Percentiles rank a stretch among this genome's conserved stretches.
Conservation (phyloP, 257 asterid genomes). For the Osmanthus fragrans region DNA sequence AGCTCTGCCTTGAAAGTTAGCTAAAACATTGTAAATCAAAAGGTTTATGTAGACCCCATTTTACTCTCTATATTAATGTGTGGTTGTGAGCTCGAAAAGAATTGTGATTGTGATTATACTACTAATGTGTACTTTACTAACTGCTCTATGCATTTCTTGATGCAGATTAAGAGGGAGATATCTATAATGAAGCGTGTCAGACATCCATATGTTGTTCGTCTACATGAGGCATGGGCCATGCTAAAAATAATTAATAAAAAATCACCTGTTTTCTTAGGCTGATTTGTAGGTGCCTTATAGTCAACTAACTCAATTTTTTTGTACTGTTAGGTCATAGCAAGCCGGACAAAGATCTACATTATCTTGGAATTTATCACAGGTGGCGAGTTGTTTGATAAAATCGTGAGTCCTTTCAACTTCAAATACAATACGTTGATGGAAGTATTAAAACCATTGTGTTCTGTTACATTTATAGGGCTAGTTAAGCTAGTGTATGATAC, state of each 20-base stretch:
- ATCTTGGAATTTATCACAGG: conserved; percentile 96
- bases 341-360: conserved; percentile 95
- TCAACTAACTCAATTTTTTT: conserved; percentile 17
- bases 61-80: not conserved
- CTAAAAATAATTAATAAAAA: not conserved
- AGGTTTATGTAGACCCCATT: not conserved
- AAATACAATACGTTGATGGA: not conserved
- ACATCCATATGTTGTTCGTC: conserved; percentile 86
- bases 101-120: conserved; percentile 9
- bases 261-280: conserved; percentile 17
- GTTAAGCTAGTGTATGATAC: not conserved
- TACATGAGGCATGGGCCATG: conserved; percentile 73
- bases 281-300: conserved; percentile 13
- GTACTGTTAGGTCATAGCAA: conserved; percentile 82
- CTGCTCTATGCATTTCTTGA: conserved; percentile 24
- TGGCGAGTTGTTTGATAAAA: conserved; percentile 97
- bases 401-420: conserved; percentile 55
- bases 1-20: not conserved
- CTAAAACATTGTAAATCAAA: not conserved
- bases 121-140: conserved; percentile 12
- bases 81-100: not conserved
- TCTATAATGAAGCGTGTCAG: conserved; percentile 96
- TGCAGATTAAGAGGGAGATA: conserved; percentile 97
- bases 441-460: conserved; percentile 10
- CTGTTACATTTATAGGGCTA: conserved; percentile 11